Percentiles rank a stretch among this genome's conserved stretches.
These are phyloP conservation scores for Spergularia bocconei DNA, from an alignment of 148 eudicot species.

Conservation along the genomic window DNA sequence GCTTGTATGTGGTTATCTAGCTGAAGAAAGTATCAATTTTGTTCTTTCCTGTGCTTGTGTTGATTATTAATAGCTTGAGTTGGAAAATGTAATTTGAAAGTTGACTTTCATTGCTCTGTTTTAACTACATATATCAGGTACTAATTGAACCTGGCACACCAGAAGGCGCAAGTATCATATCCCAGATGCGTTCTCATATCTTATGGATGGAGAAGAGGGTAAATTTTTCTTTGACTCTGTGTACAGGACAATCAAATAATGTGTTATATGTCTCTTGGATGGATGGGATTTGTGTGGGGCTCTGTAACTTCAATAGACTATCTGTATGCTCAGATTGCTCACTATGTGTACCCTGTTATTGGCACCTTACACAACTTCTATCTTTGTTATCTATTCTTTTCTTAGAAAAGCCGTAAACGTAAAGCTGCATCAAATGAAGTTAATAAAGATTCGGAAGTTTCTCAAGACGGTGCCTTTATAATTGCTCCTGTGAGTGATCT, in stretches of 20 bases:
- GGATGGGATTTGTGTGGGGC: background rate
- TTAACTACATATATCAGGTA: constrained; percentile 44
- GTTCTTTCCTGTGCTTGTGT: background rate
- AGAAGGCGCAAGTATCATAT: constrained; percentile 79
- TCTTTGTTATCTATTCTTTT: background rate
- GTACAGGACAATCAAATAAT: background rate
- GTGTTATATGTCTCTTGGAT: background rate
- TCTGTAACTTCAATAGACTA: background rate
- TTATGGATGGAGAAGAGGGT: constrained; percentile 99
- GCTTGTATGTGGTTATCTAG: background rate
- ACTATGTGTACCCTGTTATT: background rate
- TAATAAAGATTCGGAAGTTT: constrained; percentile 36
- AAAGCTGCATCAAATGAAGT: constrained; percentile 37
- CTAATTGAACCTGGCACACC: constrained; percentile 98
- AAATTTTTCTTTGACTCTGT: background rate
- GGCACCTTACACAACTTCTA: background rate
- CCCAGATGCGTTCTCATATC: constrained; percentile 91
- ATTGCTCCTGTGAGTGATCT: constrained; percentile 86
- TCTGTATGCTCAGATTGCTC: background rate
- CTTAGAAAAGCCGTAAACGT: constrained; percentile 65
- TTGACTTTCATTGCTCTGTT: background rate
- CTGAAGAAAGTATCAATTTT: background rate
- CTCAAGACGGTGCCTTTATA: constrained; percentile 64
- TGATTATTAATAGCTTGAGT: background rate
- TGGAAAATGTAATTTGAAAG: background rate